Base-by-base conservation (phyloP, 2,329 filamentous ascomycete species). In the Thelonectria rubi region DNA sequence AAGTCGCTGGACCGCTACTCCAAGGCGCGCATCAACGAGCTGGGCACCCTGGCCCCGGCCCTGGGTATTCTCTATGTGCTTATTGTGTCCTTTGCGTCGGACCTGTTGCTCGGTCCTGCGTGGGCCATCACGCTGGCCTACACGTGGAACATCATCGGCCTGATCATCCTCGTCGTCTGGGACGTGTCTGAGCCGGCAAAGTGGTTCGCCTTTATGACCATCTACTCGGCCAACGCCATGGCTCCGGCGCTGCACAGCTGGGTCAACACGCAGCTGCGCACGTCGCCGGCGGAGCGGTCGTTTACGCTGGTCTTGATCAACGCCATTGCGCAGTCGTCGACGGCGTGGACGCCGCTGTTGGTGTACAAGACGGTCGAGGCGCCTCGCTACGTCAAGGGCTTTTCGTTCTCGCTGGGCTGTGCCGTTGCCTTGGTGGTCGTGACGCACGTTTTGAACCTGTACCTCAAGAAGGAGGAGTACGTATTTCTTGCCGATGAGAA, bases 21-120 rank as follows among this genome's bases (percentile, higher is more conserved):
- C 0, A 75, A 76, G 0, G 73, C 80, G 1, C 75, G 75, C 12
- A 71, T 87, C 50, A 87, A 86, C 66, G 77, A 85, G 51, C 74
- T 86, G 1, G 82, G 82, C 1, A 78, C 83, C 2, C 82, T 83
- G 8, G 78, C 83, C 0, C 84, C 85, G 0, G 85, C 78, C 0
- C 67, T 88, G 1, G 85, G 85, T 0, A 87, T 87, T 2, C 81
- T 87, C 56, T 88, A 85, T 65, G 82, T 80, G 0, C 73, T 87
- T 0, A 76, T 83, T 42, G 77, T 85, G 24, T 83, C 81, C 68
- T 88, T 88, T 63, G 76, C 79, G 0, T 85, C 84, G 0, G 86
- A 86, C 70, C 75, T 86, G 1, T 65, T 84, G 2, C 71, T 83
- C 4, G 84, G 83, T 0, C 84, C 81, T 0, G 81, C 81, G 0